Base-by-base conservation (phyloP, 768 basidiomycete genomes). In the Harrya chromipes region DNA sequence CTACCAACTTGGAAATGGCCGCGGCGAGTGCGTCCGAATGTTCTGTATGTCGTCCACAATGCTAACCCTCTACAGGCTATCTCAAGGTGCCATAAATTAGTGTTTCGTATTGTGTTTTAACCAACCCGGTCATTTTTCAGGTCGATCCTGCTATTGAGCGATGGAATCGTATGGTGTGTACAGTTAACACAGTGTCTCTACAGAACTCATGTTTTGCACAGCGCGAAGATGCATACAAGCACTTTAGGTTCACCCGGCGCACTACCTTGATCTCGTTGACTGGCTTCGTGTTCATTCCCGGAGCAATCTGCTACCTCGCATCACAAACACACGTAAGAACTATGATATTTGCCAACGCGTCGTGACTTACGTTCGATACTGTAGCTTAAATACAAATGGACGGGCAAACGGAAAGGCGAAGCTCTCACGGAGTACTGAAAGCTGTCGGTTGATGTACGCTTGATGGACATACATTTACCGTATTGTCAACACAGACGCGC, bases 211-310 rank as follows among this genome's bases (percentile, higher is more conserved):
- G 31, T 31, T 54, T 3, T 17, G 2, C 35, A 40, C 50, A 94
- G 91, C 84, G 92, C 36, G 91, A 94, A 66, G 78, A 83, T 54
- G 87, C 82, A n/a, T 90, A 92, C 69, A 74, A 85, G 63, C 77
- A 83, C 62, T 95, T 94, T 69, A 80, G 80, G 34, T 92, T 90
- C 75, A 94, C 89, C 31, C 79, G 72, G 24, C 72, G 78, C 48
- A 82, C 85, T 20, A 77, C 85, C 23, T 74, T 84, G 59, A 79
- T 83, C 38, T 61, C 78, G 34, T 52, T 90, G 19, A 70, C 82
- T 12, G 88, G 87, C 31, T 74, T 85, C 57, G 68, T 85, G 20
- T 68, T 88, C 46, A 68, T 85, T 45, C 92, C 92, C 8, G 77
- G 76, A 16, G 67, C 77, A 16, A 65, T 85, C 20, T 69, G 68